Evolutionary conservation across 225 moss, liverwort and hornwort genomes (phyloP).

Genomic region (Asterella californica): DNA sequence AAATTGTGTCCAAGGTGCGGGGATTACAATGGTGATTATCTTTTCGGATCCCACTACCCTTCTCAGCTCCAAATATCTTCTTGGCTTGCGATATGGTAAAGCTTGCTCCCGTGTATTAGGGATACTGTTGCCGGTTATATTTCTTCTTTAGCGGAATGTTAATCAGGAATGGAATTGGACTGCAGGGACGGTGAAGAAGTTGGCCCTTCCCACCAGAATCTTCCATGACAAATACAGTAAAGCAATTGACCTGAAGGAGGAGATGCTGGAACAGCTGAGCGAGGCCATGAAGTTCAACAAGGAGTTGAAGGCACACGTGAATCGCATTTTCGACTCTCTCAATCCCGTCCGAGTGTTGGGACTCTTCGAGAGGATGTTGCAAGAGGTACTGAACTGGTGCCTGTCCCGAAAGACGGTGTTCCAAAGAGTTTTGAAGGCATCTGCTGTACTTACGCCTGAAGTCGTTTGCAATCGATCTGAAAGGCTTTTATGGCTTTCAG

Average conservation of each 20-base stretch:
- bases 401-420: background rate
- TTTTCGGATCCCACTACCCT: background rate
- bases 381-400: slow-evolving; percentile 47
- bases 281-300: slow-evolving; percentile 92
- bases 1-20: slow-evolving; percentile 90
- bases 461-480: background rate
- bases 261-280: slow-evolving; percentile 63
- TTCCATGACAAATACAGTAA: slow-evolving; percentile 93
- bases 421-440: background rate
- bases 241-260: slow-evolving; percentile 74
- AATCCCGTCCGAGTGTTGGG: slow-evolving; percentile 85
- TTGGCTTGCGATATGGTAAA: background rate
- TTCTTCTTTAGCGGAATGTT: background rate
- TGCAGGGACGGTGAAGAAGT: slow-evolving; percentile 83
- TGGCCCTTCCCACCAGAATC: slow-evolving; percentile 87
- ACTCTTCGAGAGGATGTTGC: slow-evolving; percentile 82
- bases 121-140: background rate
- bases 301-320: slow-evolving; percentile 84
- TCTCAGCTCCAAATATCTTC: background rate
- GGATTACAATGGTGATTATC: slow-evolving; percentile 77
- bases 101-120: background rate
- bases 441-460: background rate
- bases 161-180: background rate
- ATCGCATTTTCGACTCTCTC: slow-evolving; percentile 83
- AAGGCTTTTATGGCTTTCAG: background rate